Evolutionary conservation across 2,329 filamentous ascomycete species (phyloP), one percentile per base, ranked within the genome.

Genomic region (Chrysoporthe austroafricana): DNA sequence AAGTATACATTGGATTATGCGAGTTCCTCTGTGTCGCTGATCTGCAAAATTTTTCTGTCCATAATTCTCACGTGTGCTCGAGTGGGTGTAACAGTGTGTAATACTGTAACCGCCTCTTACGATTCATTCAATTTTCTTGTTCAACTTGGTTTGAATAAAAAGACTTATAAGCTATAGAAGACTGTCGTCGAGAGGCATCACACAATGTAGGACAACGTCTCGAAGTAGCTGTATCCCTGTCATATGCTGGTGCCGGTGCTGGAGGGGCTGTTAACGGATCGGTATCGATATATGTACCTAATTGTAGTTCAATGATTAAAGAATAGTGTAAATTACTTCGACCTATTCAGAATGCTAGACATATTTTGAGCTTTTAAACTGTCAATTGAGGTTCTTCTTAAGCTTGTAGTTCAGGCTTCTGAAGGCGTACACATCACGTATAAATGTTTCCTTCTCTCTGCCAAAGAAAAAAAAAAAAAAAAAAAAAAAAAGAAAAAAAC

Each of bases 61-160:
- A 13, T 64, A 11, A 48, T 58, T 42, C 36, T 48, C 26, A 58
- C 36, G 46, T 64, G 62, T 58, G 52, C 42, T 9, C 52, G 39
- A 46, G 52, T 26, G 14, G 62, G 59, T 18, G n/a, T 14, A 8
- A 57, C 18, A 13, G 16, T 18, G 34, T 18, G 16, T 16, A 39
- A 39, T 14, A 34, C n/a, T 13, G 18, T 4, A 18, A 34, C 4
- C 3, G 5, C 42, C 8, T 4, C 54, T 1, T 48, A 39, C 36
- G 62, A 64, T 46, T 39, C 58, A 9, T 64, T 57, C 43, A 18
- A 58, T n/a, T 34, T 64, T 14, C 14, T 64, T 32, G 11, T 34
- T 16, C 26, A 36, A 16, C 21, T 54, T 64, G 62, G 50, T 1
- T n/a, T 64, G 7, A 2, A 11, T 16, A n/a, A 9, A 11, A 18